Percentiles rank a stretch among this genome's conserved stretches.
Evolutionary conservation across 371 early-diverging fungal genomes (phyloP).

Genomic region (Ecytonucleospora hepatopenaei): DNA sequence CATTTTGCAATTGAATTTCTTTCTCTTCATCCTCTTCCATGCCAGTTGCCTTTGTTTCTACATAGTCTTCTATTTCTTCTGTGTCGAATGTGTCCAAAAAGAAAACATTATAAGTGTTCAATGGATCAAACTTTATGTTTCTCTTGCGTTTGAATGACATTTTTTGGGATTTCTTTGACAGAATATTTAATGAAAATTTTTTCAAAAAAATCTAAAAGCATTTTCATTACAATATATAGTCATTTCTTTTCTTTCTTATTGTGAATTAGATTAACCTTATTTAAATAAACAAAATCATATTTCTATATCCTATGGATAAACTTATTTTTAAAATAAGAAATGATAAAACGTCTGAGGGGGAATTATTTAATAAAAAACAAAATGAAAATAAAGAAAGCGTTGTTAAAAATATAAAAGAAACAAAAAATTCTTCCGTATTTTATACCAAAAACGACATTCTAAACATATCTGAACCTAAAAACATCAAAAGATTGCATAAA

Average conservation of each 20-base stretch:
- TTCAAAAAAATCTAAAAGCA: not conserved
- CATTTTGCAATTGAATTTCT: slow-evolving; percentile 46
- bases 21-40: slow-evolving; percentile 54
- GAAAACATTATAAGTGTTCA: slow-evolving; percentile 8
- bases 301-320: not conserved
- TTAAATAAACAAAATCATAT: not conserved
- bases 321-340: not conserved
- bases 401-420: not conserved
- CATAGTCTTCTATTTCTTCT: slow-evolving; percentile 33
- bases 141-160: slow-evolving; percentile 29
- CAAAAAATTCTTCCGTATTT: not conserved
- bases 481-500: too few relatives aligned
- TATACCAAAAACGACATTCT: not conserved
- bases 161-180: not conserved
- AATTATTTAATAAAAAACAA: not conserved
- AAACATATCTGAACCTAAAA: not conserved
- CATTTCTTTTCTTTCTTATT: not conserved
- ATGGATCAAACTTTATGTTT: slow-evolving; percentile 27
- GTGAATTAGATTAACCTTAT: not conserved
- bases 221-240: not conserved
- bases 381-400: not conserved
- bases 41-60: slow-evolving; percentile 32
- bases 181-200: not conserved
- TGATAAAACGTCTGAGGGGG: not conserved
- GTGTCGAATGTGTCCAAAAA: slow-evolving; percentile 1